A percentile compares a stretch with the other conserved stretches of the same genome.
phyloP scores from a whole-genome alignment of 768 basidiomycete species.

The Rossbeevera mucosa region DNA sequence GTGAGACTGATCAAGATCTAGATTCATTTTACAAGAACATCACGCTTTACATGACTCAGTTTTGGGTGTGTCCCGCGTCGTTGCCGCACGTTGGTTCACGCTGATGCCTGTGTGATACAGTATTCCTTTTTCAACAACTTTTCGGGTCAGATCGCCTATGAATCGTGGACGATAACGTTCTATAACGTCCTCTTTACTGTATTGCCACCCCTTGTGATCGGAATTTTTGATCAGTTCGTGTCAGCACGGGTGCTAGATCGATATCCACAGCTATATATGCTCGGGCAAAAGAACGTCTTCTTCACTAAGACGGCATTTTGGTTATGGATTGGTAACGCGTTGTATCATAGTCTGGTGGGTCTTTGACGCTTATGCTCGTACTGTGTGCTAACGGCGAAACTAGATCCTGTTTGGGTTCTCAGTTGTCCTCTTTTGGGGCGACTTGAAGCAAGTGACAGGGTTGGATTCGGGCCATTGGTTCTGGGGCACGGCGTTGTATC shows the following conservation, averaged over 20 bases:
- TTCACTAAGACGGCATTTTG: constrained; percentile 90
- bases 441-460: constrained; percentile 76
- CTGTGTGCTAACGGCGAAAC: neutral
- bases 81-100: neutral
- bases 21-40: constrained; percentile 99
- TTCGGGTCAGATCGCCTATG: constrained; percentile 97
- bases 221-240: constrained; percentile 97
- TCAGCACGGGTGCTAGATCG: constrained; percentile 94
- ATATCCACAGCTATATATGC: constrained; percentile 92
- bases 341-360: constrained; percentile 84
- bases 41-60: constrained; percentile 95
- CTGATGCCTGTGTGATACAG: constrained; percentile 37
- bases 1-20: constrained; percentile 30
- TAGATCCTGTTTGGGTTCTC: constrained; percentile 88
- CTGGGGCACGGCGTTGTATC: constrained; percentile 96
- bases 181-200: constrained; percentile 97
- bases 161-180: constrained; percentile 96
- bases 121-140: constrained; percentile 99
- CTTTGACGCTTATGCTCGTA: neutral
- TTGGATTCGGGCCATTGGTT: constrained; percentile 94
- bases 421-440: constrained; percentile 88
- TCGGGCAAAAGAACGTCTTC: constrained; percentile 93
- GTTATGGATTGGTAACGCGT: constrained; percentile 85
- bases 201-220: constrained; percentile 94
- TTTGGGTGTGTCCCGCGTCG: constrained; percentile 66